Conservation (phyloP, 2,329 filamentous ascomycete species). For the Sporothrix mexicana region DNA sequence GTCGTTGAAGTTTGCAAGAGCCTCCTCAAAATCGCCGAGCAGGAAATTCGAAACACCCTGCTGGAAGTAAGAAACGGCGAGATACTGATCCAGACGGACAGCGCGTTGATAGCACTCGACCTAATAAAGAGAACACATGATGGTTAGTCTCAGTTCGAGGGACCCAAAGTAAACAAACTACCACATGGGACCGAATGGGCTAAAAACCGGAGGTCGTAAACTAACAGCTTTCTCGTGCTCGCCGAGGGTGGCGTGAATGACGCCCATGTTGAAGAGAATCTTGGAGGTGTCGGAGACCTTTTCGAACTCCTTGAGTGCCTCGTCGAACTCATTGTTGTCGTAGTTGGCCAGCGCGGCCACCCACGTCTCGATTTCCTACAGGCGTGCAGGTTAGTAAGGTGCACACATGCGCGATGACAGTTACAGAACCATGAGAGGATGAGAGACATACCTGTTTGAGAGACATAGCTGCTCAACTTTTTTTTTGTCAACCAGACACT, state of each 20-base stretch:
- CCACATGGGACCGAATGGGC: background rate
- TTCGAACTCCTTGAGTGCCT: conserved; percentile 81
- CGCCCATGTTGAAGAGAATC: conserved; percentile 97
- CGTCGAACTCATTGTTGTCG: conserved; percentile 97
- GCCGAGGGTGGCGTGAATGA: conserved; percentile 94
- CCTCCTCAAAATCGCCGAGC: conserved; percentile 95
- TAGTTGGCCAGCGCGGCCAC: conserved; percentile 88
- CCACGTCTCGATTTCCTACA: conserved; percentile 98
- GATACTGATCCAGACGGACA: conserved; percentile 88
- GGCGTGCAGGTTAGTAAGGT: background rate
- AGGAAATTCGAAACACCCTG: conserved; percentile 98
- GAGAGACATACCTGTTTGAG: conserved; percentile 48
- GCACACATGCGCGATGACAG: background rate
- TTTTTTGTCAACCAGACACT: background rate
- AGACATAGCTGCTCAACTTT: conserved; percentile 45
- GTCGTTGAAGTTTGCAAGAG: conserved; percentile 97
- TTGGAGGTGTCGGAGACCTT: conserved; percentile 93
- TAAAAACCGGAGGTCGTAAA: conserved; percentile 42
- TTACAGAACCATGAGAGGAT: background rate
- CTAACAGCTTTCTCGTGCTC: conserved; percentile 94
- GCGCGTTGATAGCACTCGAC: conserved; percentile 95
- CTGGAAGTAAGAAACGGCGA: conserved; percentile 97
- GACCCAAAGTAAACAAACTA: conserved; percentile 17
- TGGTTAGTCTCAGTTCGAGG: background rate
- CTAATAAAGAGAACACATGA: conserved; percentile 52